Evolutionary conservation across 2,329 filamentous ascomycete species (phyloP), one percentile per base, ranked within the genome.

Genomic region (Geosmithia flava): DNA sequence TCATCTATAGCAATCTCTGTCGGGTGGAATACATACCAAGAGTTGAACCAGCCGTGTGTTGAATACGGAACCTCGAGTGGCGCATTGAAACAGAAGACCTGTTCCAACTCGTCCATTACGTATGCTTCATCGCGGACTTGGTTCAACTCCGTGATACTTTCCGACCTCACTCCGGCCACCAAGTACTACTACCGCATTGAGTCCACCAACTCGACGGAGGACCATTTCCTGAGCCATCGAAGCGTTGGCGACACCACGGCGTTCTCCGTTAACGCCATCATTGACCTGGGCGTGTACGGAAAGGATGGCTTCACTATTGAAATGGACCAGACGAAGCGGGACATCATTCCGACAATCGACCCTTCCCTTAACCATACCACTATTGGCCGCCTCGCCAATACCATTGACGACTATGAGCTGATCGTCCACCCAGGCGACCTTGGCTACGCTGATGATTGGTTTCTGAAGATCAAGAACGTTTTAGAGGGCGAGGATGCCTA

Each of bases 141-240:
- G 53, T 68, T 68, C 37, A 73, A 78, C 52, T 62, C 63, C 0
- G 76, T 76, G 1, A 63, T 63, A 2, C 58, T 80, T 33, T 62
- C 63, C 0, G 63, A 56, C 7, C 59, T 81, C 19, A 60, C 59
- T 0, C 68, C 76, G 0, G 74, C 70, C 1, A 78, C 75, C 1
- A 76, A 68, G 0, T 81, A 81, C 59, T 80, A 76, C 63, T 81
- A 81, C 64, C 68, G 76, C 62, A 78, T 80, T 45, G 65, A 64
- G 8, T 78, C 75, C 2, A 71, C 66, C 27, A 80, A 80, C 59
- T 76, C 76, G 0, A 74, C 57, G 3, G 62, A 74, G 8, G 67
- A 70, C 33, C 67, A 72, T 40, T 80, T 81, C 59, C 54, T 75
- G 45, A 80, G 72, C 52, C 70, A 74, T 3, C 71, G 76, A 1